These are phyloP conservation scores for Goffeauzyma gilvescens DNA, from an alignment of 768 basidiomycete genomes.

Conservation along the genomic window DNA sequence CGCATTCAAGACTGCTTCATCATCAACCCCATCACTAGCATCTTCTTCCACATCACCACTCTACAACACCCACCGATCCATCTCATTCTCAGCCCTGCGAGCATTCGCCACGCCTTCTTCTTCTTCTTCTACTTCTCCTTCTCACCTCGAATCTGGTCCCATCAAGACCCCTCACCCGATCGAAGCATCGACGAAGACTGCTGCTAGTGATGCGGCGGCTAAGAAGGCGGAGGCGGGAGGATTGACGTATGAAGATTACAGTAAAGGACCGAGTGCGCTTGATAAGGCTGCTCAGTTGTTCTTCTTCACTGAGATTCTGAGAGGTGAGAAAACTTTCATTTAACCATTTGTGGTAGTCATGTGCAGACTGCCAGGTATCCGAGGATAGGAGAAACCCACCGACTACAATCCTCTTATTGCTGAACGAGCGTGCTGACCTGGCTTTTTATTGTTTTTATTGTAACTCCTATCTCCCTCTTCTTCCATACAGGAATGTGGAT, in stretches of 20 bases:
- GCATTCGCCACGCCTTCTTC: slow-evolving; percentile 17
- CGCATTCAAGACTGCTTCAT: neutral
- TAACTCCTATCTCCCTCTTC: neutral
- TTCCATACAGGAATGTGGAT: slow-evolving; percentile 76
- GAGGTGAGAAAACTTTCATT: slow-evolving; percentile 44
- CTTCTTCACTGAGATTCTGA: slow-evolving; percentile 95
- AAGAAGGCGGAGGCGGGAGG: slow-evolving; percentile 8
- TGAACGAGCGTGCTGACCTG: too few species aligned
- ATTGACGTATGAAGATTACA: slow-evolving; percentile 27
- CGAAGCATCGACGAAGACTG: slow-evolving; percentile 9
- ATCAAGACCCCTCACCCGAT: slow-evolving; percentile 20
- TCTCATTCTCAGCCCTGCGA: slow-evolving; percentile 13
- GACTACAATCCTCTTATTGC: too few species aligned
- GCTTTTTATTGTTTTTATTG: too few species aligned
- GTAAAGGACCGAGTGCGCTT: slow-evolving; percentile 60
- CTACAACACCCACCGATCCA: slow-evolving; percentile 20
- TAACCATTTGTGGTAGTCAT: neutral
- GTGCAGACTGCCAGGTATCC: too few species aligned
- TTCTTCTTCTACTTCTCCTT: slow-evolving; percentile 18
- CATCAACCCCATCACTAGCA: slow-evolving; percentile 4
- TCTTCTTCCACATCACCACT: slow-evolving; percentile 13
- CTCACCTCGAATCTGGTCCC: slow-evolving; percentile 16
- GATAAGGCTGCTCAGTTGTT: slow-evolving; percentile 92
- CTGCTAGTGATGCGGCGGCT: slow-evolving; percentile 8
- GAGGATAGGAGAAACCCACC: too few species aligned